phyloP scores from a whole-genome alignment of 2,329 filamentous ascomycete genomes.

The Cladosporium sp. region DNA sequence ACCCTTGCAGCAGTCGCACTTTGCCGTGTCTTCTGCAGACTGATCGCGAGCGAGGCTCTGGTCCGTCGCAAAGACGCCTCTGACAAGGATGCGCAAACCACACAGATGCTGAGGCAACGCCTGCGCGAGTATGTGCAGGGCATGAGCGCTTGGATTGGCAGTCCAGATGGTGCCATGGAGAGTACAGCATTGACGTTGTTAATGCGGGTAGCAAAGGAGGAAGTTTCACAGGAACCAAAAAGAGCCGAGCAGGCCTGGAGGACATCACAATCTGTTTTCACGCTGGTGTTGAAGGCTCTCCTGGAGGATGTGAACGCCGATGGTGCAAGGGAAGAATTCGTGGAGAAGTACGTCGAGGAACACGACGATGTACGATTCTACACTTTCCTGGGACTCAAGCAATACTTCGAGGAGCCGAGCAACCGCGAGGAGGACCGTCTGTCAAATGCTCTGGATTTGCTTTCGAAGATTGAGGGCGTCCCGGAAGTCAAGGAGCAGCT shows the following conservation, averaged over 20 bases:
- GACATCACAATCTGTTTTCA: constrained; percentile 54
- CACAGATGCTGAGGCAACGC: constrained; percentile 72
- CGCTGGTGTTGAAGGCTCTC: constrained; percentile 59
- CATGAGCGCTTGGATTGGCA: constrained; percentile 57
- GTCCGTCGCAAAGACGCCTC: constrained; percentile 60
- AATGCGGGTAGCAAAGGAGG: constrained; percentile 81
- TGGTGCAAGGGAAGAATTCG: constrained; percentile 65
- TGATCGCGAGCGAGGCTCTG: constrained; percentile 71
- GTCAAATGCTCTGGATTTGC: constrained; percentile 57
- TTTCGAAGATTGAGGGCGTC: constrained; percentile 65
- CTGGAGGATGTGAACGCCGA: constrained; percentile 55
- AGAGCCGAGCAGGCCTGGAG: constrained; percentile 64
- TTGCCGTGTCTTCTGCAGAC: constrained; percentile 78
- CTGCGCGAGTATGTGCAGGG: constrained; percentile 59
- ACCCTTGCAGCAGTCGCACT: constrained; percentile 69
- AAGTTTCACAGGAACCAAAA: constrained; percentile 53
- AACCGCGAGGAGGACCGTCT: constrained; percentile 40
- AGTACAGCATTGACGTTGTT: constrained; percentile 69
- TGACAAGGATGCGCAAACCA: constrained; percentile 70
- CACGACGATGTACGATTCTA: constrained; percentile 83
- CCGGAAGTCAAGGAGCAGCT: constrained; percentile 64
- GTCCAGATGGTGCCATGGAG: constrained; percentile 58
- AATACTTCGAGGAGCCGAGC: constrained; percentile 27
- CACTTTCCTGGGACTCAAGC: constrained; percentile 71
- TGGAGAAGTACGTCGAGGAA: constrained; percentile 71